These are phyloP conservation scores for Corylus avellana DNA, from an alignment of 306 rosid species.

Conservation along the genomic window DNA sequence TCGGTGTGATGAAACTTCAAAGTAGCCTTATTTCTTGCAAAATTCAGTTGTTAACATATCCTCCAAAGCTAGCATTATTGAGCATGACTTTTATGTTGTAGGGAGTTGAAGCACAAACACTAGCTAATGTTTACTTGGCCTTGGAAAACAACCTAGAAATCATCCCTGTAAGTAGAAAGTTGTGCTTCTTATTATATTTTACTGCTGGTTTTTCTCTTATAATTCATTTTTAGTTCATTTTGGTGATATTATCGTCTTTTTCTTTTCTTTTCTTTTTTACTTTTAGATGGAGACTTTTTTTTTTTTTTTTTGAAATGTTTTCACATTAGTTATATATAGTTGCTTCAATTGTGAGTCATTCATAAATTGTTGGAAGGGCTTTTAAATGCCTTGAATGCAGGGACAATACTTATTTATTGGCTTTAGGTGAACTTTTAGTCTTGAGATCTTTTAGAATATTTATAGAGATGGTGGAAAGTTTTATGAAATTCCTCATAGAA, in stretches of 20 bases:
- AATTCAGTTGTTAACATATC: conserved; percentile 1
- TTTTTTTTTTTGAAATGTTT: background rate
- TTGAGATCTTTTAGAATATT: background rate
- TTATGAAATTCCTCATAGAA: background rate
- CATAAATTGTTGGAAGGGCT: background rate
- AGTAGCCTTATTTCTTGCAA: background rate
- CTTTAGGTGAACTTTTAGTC: background rate
- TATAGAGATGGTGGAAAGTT: background rate
- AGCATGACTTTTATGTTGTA: conserved; percentile 30
- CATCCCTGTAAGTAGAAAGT: conserved; percentile 67
- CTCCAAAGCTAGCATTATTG: conserved; percentile 11
- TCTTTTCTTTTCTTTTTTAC: background rate
- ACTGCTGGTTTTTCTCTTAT: background rate
- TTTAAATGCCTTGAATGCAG: background rate
- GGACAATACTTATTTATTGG: background rate
- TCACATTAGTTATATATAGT: background rate
- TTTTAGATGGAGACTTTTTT: background rate
- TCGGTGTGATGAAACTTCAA: background rate
- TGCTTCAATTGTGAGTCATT: background rate
- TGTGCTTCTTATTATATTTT: conserved; percentile 1
- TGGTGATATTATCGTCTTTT: background rate
- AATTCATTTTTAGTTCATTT: conserved; percentile 5
- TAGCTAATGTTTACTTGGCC: conserved; percentile 94
- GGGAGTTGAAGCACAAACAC: conserved; percentile 97
- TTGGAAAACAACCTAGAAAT: conserved; percentile 82